Conservation (phyloP, 164 flowering plant species). For the Umbilicus rupestris region DNA sequence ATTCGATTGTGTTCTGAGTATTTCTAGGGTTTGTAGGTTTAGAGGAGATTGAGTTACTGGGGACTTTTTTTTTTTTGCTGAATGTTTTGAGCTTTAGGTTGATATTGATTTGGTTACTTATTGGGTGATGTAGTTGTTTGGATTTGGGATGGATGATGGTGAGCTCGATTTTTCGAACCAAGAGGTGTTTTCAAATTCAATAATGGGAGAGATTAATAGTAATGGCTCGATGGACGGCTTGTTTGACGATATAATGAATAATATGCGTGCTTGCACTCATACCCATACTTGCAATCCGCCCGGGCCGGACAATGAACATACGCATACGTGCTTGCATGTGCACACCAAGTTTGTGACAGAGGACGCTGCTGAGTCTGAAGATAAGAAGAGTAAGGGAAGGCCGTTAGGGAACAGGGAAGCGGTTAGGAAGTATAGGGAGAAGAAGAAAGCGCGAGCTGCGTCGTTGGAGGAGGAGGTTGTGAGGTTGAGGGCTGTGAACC, state of each 20-base stretch:
- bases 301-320: slow-evolving; percentile 87
- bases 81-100: not conserved
- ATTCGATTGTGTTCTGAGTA: too few relatives aligned
- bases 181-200: slow-evolving; percentile 36
- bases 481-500: slow-evolving; percentile 56
- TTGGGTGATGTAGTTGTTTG: not conserved
- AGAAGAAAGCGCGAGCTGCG: slow-evolving; percentile 83
- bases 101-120: not conserved
- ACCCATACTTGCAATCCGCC: slow-evolving; percentile 94
- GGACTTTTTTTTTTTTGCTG: not conserved
- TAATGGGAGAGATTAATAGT: slow-evolving; percentile 40
- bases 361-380: slow-evolving; percentile 70
- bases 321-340: slow-evolving; percentile 91
- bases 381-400: slow-evolving; percentile 55
- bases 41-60: not conserved
- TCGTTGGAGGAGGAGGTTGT: slow-evolving; percentile 86
- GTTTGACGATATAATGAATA: slow-evolving; percentile 62
- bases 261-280: slow-evolving; percentile 83
- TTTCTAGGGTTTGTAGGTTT: not conserved
- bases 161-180: slow-evolving; percentile 75
- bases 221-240: slow-evolving; percentile 61
- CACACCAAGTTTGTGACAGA: slow-evolving; percentile 85
- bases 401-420: slow-evolving; percentile 92
- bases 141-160: slow-evolving; percentile 59
- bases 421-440: slow-evolving; percentile 95